Evolutionary conservation across 805 yeast genomes (phyloP).

Genomic region (Brettanomyces nanus): DNA sequence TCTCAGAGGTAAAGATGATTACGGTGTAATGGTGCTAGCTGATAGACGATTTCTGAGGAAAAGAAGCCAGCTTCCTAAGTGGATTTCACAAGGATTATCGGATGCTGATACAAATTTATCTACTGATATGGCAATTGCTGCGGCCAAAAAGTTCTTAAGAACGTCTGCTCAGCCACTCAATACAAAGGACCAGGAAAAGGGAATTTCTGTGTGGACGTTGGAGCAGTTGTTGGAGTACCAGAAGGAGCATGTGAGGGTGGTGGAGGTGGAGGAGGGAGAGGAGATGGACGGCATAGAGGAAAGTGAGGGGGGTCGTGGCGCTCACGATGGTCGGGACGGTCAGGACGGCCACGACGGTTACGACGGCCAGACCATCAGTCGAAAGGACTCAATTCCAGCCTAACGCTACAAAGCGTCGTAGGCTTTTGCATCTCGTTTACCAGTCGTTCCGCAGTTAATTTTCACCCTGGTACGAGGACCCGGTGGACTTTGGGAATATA

Average conservation of each 20-base stretch:
- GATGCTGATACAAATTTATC: slow-evolving; percentile 91
- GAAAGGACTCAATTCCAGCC: too few relatives aligned
- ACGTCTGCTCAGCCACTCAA: slow-evolving; percentile 91
- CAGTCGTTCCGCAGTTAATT: too few relatives aligned
- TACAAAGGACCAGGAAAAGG: slow-evolving; percentile 77
- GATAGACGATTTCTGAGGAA: slow-evolving; percentile 88
- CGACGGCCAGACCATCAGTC: too few relatives aligned
- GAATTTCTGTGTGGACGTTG: slow-evolving; percentile 86
- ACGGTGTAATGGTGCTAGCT: slow-evolving; percentile 97
- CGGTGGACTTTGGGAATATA: too few relatives aligned
- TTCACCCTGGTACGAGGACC: too few relatives aligned
- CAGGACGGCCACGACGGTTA: too few relatives aligned
- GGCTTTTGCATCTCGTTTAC: too few relatives aligned
- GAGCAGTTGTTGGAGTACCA: slow-evolving; percentile 60
- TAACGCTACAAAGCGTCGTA: too few relatives aligned
- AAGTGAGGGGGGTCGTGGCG: background rate
- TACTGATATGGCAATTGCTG: slow-evolving; percentile 95
- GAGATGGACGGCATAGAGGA: slow-evolving; percentile 29
- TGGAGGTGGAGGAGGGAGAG: slow-evolving; percentile 10
- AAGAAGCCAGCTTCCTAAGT: slow-evolving; percentile 83
- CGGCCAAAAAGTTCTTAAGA: slow-evolving; percentile 85
- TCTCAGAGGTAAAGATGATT: slow-evolving; percentile 95
- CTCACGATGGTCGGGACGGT: too few relatives aligned
- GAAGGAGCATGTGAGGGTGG: slow-evolving; percentile 15
- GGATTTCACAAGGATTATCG: slow-evolving; percentile 90